Evolutionary conservation across 75 land plant genomes (phyloP), one percentile per base, ranked within the genome.

Genomic region (Chamaecyparis obtusa): DNA sequence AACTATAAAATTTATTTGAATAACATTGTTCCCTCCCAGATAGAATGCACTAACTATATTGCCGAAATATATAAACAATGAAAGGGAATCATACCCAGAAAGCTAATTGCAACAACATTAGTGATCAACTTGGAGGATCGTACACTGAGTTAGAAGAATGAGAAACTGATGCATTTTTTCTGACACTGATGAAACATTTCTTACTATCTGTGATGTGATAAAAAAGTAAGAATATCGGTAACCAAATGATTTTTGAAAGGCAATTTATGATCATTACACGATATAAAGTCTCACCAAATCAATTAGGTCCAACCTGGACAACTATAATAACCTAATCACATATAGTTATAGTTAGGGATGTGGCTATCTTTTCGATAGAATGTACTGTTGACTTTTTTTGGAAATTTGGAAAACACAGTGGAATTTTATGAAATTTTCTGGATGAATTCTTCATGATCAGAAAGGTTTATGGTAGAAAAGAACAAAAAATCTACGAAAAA

Each of bases 81-180:
- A 3, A 10, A 35, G 33, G 44, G 69, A 85, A 37, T 30, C n/a
- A 64, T n/a, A 36, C n/a, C 13, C 35, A 85, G 39, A 85, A 85
- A 85, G 33, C 79, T 85, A n/a, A 85, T 77, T 27, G 86, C 86
- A 15, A 85, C 46, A 24, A 77, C 86, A 85, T 57, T 64, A 17
- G 86, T 69, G 44, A 85, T 21, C 32, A 85, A 43, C 17, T 85
- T 85, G 44, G 86, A 85, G 67, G 76, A 19, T 54, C 86, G 16
- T 54, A 41, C 8, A 9, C 35, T 24, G 48, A 80, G 41, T 80
- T 80, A 0, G n/a, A 21, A 37, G 48, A 80, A 37, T 41, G 48
- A 41, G 43, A 43, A 43, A 19, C 43, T 41, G 43, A 37, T 37
- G 83, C 48, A 80, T 80, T 46, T 43, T 46, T 19, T 39, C 83